Evolutionary conservation across 1,139 yeast species (phyloP), one percentile per base, ranked within the genome.

Genomic region (Suhomyces chickasaworum): DNA sequence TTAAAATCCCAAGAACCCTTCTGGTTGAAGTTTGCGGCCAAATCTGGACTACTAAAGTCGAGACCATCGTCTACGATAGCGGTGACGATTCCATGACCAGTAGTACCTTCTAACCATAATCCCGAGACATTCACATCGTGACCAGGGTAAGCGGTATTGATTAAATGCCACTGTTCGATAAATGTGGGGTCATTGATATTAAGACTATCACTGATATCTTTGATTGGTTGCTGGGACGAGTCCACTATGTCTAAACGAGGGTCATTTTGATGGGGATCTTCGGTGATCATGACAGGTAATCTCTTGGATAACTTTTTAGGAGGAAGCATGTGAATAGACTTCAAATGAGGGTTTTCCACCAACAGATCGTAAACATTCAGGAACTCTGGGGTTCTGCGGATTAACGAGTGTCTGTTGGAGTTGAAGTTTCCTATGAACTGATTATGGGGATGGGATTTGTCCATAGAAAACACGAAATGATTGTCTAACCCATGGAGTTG

Each of bases 31-130:
- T 86, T 88, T 33, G 74, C 81, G 37, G 73, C 72, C 50, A 95
- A 71, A 65, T 95, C 99, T 0, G 73, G 77, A 57, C 83, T 81
- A 46, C 85, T 87, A 61, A 78, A 83, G 65, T 95, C 99, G 31
- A 95, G 68, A 1, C 99, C 99, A 65, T 95, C 99, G 64, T 95
- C 99, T 1, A 95, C 86, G 32, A 95, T 78, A 1, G 97, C 97
- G 1, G 91, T 86, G 3, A 87, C 89, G 3, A 86, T 71, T 4
- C 95, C 95, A 40, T 77, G 69, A 1, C 99, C 99, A 0, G 95
- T 86, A 46, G 86, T 80, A 39, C 87, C 87, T 54, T 83, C 83
- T 34, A 75, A 71, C 99, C 99, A 93, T 16, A 89, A 82, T 0
- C 89, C 95, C 1, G 89, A 72, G 10, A 89, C 95, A 60, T 95